Evolutionary conservation across 2,329 filamentous ascomycete species (phyloP).

Genomic region (Cladophialophora exuberans): DNA sequence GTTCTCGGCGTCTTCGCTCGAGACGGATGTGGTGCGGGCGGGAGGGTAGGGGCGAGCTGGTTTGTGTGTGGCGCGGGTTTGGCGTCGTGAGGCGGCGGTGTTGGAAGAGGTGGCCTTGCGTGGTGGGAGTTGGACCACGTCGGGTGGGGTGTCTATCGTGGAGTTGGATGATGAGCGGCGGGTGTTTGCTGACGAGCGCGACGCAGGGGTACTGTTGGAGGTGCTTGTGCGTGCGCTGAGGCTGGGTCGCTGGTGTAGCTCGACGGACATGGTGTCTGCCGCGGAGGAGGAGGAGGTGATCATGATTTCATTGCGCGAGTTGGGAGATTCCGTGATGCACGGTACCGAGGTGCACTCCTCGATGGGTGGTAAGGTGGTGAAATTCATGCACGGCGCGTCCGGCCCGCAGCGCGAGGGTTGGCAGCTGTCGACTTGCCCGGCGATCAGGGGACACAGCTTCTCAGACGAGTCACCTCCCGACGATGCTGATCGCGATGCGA

Average conservation of each 20-base stretch:
- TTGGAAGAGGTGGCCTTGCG: constrained; percentile 10
- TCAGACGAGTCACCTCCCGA: constrained; percentile 25
- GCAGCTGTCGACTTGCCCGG: constrained; percentile 31
- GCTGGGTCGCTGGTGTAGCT: constrained; percentile 24
- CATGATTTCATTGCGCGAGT: constrained; percentile 27
- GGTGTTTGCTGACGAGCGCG: constrained; percentile 13
- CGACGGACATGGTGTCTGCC: constrained; percentile 28
- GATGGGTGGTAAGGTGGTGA: constrained; percentile 32
- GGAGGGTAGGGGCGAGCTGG: constrained; percentile 3
- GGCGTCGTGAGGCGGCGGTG: constrained; percentile 7
- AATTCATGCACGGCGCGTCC: constrained; percentile 33
- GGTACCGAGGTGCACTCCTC: constrained; percentile 34
- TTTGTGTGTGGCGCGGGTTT: neutral
- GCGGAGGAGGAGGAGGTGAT: too few species aligned
- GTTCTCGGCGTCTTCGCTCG: constrained; percentile 20
- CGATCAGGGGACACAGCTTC: constrained; percentile 32
- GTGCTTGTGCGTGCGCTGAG: constrained; percentile 20
- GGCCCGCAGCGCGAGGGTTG: constrained; percentile 31
- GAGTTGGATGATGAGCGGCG: constrained; percentile 24
- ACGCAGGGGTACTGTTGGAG: constrained; percentile 2
- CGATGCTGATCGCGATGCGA: constrained; percentile 19
- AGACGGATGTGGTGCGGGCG: constrained; percentile 7
- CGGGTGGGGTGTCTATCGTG: constrained; percentile 13
- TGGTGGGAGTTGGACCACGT: constrained; percentile 21
- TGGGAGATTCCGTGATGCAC: constrained; percentile 23